Conservation (phyloP, 768 basidiomycete species). For the Hygrophorus pudorinus region DNA sequence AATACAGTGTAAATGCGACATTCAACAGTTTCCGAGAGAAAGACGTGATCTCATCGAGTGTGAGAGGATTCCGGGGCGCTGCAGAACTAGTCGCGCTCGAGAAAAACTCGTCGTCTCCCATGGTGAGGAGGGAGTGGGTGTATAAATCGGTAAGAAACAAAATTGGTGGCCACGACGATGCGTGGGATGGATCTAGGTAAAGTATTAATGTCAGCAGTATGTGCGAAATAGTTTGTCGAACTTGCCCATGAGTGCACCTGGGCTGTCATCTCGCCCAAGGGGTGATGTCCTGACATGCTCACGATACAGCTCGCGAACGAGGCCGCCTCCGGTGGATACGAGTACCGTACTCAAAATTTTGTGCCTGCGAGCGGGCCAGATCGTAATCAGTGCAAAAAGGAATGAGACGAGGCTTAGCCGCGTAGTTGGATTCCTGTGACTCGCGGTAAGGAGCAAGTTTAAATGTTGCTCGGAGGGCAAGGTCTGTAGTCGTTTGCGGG, state of each 20-base stretch:
- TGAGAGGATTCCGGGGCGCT: constrained; percentile 61
- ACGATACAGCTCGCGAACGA: constrained; percentile 71
- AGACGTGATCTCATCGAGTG: constrained; percentile 67
- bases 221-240: not conserved
- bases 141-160: constrained; percentile 78
- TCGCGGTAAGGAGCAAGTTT: constrained; percentile 36
- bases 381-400: constrained; percentile 43
- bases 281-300: constrained; percentile 49
- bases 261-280: constrained; percentile 48
- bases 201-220: not conserved
- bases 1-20: constrained; percentile 67
- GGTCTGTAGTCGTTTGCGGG: constrained; percentile 51
- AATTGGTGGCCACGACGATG: constrained; percentile 52
- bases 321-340: constrained; percentile 38
- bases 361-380: constrained; percentile 53
- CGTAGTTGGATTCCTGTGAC: constrained; percentile 27
- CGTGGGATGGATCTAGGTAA: constrained; percentile 32
- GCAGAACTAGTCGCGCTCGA: constrained; percentile 21
- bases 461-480: constrained; percentile 47
- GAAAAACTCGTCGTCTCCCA: constrained; percentile 98
- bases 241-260: constrained; percentile 17
- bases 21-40: constrained; percentile 77
- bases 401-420: constrained; percentile 44
- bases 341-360: constrained; percentile 46
- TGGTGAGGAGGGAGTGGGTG: constrained; percentile 73